Evolutionary conservation across 371 early-diverging fungal genomes (phyloP), one percentile per base, ranked within the genome.

Genomic region (Parasitella parasitica): DNA sequence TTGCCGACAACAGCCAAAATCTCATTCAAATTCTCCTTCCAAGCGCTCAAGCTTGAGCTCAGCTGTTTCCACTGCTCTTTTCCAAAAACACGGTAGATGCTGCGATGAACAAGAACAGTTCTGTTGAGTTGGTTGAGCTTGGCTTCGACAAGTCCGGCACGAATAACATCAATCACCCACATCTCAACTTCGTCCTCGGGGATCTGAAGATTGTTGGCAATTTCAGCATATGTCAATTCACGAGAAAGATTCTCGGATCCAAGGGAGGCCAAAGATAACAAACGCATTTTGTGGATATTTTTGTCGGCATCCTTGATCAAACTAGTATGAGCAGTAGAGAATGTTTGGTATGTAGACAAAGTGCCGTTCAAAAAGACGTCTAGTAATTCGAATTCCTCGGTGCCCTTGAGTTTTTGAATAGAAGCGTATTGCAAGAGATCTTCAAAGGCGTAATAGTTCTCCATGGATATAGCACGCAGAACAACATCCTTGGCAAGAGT

Each of bases 141-240:
- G 66, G 94, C 96, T 72, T 96, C 95, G n/a, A 96, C 86, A 59
- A 97, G 82, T 46, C 94, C 94, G 34, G 93, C 89, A 28, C 95
- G 92, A 59, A 96, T 94, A 12, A 86, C 88, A 74, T 95, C 94
- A 75, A 97, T 95, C 20, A 94, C 89, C 93, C 94, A 94, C 83
- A 93, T 75, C 78, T 96, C 96, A 6, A 95, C 94, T 37, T 95
- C 94, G n/a, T 81, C 86, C 58, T 86, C 88, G 9, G 81, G 74
- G 52, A 96, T 86, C 61, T 87, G 87, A 50, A 96, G 78, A 6
- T 84, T 87, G 50, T 81, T 77, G 49, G 93, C 88, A 55, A 97
- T 88, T 20, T 83, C 81, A 51, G 70, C 69, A 73, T 94, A 95
- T 48, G 88, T 74, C 67, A 97, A 75, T 60, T 86, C 86, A 41